phyloP scores from a whole-genome alignment of 768 basidiomycete species.

The Crassisporium funariophilum region DNA sequence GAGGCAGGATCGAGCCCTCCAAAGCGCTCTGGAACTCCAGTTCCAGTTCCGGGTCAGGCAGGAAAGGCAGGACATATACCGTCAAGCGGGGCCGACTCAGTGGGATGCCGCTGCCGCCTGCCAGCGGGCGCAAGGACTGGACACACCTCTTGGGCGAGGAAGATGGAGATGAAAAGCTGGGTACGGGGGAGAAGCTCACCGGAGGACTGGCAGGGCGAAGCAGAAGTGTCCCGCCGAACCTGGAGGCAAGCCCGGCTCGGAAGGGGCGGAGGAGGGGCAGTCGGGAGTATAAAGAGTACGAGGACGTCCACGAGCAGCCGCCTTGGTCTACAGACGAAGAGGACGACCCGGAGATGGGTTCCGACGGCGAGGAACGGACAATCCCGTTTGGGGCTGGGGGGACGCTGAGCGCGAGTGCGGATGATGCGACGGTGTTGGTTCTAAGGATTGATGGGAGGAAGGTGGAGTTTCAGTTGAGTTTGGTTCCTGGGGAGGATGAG shows the following conservation, averaged over 20 bases:
- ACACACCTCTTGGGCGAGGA: conserved; percentile 5
- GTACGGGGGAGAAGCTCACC: neutral
- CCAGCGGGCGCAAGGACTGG: neutral
- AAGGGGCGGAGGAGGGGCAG: conserved; percentile 22
- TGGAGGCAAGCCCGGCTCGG: conserved; percentile 43
- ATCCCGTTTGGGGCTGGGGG: conserved; percentile 58
- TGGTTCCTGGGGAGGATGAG: conserved; percentile 40
- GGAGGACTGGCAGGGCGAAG: conserved; percentile 42
- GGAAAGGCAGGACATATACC: conserved; percentile 28
- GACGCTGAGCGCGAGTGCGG: conserved; percentile 54
- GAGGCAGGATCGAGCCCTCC: conserved; percentile 37
- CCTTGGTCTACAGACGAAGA: conserved; percentile 13
- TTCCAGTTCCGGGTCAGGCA: conserved; percentile 22
- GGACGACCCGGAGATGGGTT: conserved; percentile 9
- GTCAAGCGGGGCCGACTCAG: conserved; percentile 22
- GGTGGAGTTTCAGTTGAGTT: conserved; percentile 74
- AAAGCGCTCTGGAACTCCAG: conserved; percentile 17
- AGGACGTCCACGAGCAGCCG: conserved; percentile 21
- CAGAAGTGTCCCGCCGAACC: conserved; percentile 57
- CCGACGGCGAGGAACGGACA: conserved; percentile 5
- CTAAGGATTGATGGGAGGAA: conserved; percentile 61
- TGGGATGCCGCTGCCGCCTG: conserved; percentile 17
- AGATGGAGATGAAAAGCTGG: neutral
- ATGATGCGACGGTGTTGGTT: conserved; percentile 64
- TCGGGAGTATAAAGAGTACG: conserved; percentile 34